Percentiles rank a stretch among this genome's conserved stretches.
Conservation (phyloP, 306 rosid species). For the Citrullus colocynthis region DNA sequence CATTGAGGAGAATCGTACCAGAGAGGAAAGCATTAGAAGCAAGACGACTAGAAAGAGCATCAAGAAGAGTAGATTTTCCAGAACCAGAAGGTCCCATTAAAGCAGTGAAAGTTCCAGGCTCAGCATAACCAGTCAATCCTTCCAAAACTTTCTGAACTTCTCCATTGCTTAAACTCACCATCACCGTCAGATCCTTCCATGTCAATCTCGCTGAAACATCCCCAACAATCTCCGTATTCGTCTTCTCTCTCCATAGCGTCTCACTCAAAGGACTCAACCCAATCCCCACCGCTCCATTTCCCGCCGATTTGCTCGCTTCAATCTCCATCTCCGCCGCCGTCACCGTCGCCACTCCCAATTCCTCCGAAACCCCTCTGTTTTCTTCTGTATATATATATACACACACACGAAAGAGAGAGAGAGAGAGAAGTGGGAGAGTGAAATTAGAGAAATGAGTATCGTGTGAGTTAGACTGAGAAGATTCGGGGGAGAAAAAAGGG, state of each 20-base stretch:
- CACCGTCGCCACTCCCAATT: not conserved
- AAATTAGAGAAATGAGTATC: constrained; percentile 24
- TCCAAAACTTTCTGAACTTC: constrained; percentile 81
- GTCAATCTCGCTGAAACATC: constrained; percentile 89
- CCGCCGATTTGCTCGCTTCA: constrained; percentile 41
- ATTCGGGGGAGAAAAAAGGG: not conserved
- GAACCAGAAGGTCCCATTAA: constrained; percentile 99
- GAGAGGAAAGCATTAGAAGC: constrained; percentile 85
- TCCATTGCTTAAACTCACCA: constrained; percentile 64
- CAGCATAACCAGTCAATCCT: constrained; percentile 79
- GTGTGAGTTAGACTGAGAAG: constrained; percentile 42
- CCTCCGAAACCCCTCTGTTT: not conserved
- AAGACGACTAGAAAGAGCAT: constrained; percentile 89
- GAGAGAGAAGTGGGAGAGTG: constrained; percentile 1
- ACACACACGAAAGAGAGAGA: not conserved
- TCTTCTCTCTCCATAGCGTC: constrained; percentile 81
- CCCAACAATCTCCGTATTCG: constrained; percentile 44
- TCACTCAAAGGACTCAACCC: constrained; percentile 85
- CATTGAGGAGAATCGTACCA: constrained; percentile 78
- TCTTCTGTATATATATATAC: not conserved
- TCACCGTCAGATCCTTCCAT: constrained; percentile 96
- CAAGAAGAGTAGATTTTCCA: constrained; percentile 87
- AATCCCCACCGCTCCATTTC: constrained; percentile 22
- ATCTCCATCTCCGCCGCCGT: constrained; percentile 50
- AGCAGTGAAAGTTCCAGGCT: constrained; percentile 85